Base-by-base conservation (phyloP, 352 stramenopile species). In the Phytopythium chamaehyphon region DNA sequence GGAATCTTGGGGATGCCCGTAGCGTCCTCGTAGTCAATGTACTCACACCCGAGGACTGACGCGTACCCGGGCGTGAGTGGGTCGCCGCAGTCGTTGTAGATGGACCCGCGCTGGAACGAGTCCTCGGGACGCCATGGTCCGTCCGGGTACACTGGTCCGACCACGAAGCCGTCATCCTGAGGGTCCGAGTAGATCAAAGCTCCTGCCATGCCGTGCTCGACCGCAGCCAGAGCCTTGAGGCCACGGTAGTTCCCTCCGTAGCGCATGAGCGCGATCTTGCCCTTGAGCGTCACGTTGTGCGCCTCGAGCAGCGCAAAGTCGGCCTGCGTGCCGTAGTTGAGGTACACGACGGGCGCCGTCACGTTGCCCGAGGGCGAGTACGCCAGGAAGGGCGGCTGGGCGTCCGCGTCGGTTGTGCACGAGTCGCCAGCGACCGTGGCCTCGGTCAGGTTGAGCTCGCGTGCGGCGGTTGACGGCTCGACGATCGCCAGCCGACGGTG, bases 171-270 rank as follows among this genome's bases (percentile, higher is more conserved):
- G 59, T 97, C 88, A 16, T 97, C 71, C 16, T 61, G 18, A 9
- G 88, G 88, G 57, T 97, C 88, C 44, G 75, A 91, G 69, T 93
- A 97, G 59, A 96, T 93, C 0, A 97, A 59, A 14, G 79, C 75
- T 8, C 66, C 86, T 0, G 77, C 58, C 50, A 89, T 90, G 26
- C 78, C 84, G 33, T 85, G 76, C 23, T 71, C 38, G 58, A 95
- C 62, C 0, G 85, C 80, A 37, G 86, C 79, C 57, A 92, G 69
- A 16, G 92, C 79, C 56, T 93, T 93, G 19, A 87, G 57, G 0
- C 77, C 73, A 36, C 80, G 80, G 49, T 82, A 85, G 51, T 76
- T 79, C 38, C 55, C 47, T 36, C 86, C 86, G 50, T 96, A 96
- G 16, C 86, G 73, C 37, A 88, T 69, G 15, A 96, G 55, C 23